A percentile compares a stretch with the other conserved stretches of the same genome.
These are phyloP conservation scores for Metschnikowia anglica DNA, from an alignment of 805 yeast genomes.

Conservation along the genomic window DNA sequence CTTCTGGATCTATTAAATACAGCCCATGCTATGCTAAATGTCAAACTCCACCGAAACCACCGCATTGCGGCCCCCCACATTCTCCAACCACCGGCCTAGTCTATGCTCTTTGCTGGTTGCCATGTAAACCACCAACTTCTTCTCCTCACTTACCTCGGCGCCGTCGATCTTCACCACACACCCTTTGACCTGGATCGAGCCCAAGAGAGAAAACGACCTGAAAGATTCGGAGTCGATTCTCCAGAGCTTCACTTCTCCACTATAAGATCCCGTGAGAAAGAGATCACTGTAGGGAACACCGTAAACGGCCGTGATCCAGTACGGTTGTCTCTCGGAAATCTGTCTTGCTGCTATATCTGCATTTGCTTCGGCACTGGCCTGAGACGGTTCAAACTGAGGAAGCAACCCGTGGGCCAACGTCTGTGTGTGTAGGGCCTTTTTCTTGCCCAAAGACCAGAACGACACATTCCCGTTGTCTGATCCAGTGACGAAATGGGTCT, in stretches of 20 bases:
- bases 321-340: constrained; percentile 74
- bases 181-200: constrained; percentile 64
- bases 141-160: constrained; percentile 49
- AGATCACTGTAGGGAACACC: constrained; percentile 84
- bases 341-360: constrained; percentile 49
- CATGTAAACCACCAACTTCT: constrained; percentile 53
- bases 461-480: constrained; percentile 89
- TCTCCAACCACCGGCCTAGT: constrained; percentile 80
- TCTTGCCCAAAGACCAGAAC: constrained; percentile 89
- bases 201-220: constrained; percentile 58
- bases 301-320: constrained; percentile 78
- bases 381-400: constrained; percentile 42
- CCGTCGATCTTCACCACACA: constrained; percentile 62
- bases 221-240: constrained; percentile 56
- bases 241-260: constrained; percentile 80
- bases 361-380: constrained; percentile 51
- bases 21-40: constrained; percentile 20
- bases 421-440: constrained; percentile 74
- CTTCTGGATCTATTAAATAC: neutral
- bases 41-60: constrained; percentile 42
- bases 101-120: constrained; percentile 82
- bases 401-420: constrained; percentile 77
- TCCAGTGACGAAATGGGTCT: constrained; percentile 89
- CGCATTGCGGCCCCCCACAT: constrained; percentile 67
- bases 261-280: constrained; percentile 86